Conservation (phyloP, 2,329 filamentous ascomycete genomes). For the Cladosporium sphaerospermum region DNA sequence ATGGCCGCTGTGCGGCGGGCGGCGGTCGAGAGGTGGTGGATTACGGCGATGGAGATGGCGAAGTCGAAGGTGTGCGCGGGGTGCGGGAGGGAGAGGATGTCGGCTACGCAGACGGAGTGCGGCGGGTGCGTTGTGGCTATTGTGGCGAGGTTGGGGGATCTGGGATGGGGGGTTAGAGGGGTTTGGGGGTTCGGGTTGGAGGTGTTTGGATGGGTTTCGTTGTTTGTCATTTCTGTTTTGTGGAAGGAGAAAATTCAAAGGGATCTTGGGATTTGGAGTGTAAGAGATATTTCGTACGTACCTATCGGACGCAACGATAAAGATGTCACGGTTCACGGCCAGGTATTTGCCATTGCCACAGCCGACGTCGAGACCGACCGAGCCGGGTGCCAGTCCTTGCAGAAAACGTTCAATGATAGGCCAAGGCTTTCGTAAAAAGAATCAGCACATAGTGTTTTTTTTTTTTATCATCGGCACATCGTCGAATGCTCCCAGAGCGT, state of each 20-base stretch:
- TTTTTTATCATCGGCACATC: neutral
- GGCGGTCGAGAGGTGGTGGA: constrained; percentile 84
- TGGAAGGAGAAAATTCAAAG: neutral
- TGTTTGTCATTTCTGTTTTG: neutral
- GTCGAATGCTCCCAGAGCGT: too few species aligned
- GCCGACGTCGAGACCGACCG: constrained; percentile 82
- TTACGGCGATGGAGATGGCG: constrained; percentile 85
- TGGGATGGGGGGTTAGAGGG: constrained; percentile 26
- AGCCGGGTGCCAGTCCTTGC: constrained; percentile 56
- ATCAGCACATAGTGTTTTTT: neutral
- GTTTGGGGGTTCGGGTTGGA: neutral
- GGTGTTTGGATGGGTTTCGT: neutral
- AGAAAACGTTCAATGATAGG: constrained; percentile 82
- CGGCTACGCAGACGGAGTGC: constrained; percentile 69
- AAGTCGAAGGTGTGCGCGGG: constrained; percentile 66
- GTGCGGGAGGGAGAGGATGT: constrained; percentile 79
- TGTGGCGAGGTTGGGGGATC: constrained; percentile 52
- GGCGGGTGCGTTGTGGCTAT: constrained; percentile 54
- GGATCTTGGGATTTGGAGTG: neutral
- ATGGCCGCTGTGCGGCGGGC: constrained; percentile 68
- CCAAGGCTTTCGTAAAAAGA: constrained; percentile 61
- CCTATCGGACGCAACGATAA: constrained; percentile 80
- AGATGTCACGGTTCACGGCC: constrained; percentile 66
- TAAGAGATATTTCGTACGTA: constrained; percentile 39
- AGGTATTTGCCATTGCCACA: constrained; percentile 98